Evolutionary conservation across 1,284 basidiomycete species (phyloP), one percentile per base, ranked within the genome.

Genomic region (Fomitopsis betulina): DNA sequence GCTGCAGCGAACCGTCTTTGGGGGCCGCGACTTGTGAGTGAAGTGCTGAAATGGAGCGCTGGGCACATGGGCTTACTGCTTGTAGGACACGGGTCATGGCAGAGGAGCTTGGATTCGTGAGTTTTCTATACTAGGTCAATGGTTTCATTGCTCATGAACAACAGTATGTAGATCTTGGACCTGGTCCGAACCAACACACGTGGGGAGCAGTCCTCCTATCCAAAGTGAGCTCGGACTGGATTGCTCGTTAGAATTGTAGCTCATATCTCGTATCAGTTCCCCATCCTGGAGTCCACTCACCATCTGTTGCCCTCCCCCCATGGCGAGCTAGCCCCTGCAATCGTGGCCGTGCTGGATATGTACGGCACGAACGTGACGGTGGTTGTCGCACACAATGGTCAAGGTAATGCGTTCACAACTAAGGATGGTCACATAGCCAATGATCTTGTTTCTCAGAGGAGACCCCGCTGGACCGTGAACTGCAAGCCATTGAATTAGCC

Each of bases 261-360:
- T 30, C 32, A 58, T 38, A 25, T 37, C 5, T 27, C 21, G 5
- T 15, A 6, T 37, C 60, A 91, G 85, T 97, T 94, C 75, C 94
- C 95, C 0, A 97, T 98, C 70, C 79, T 97, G 67, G 89, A 89
- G 67, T 91, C 92, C 3, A 90, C 86, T 5, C 94, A 97, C 68
- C 92, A 96, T 69, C 80, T 97, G 3, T 80, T 97, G 25, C 94
- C 95, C 0, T 96, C 93, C 1, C 95, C 95, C 5, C 74, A 81
- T 55, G 90, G 93, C 17, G 95, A 98, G 72, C 84, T 98, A 17
- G 95, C 95, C 0, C 95, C 95, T 0, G 94, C 94, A 0, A 96
- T 96, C 56, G 89, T 92, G 69, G 95, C 95, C 0, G 84, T 93
- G 6, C 78, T 98, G 15, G 90, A 96, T 61, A 79, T 96, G 5